Conservation (phyloP, 2,329 filamentous ascomycete genomes). For the Pestalotiopsis fici region DNA sequence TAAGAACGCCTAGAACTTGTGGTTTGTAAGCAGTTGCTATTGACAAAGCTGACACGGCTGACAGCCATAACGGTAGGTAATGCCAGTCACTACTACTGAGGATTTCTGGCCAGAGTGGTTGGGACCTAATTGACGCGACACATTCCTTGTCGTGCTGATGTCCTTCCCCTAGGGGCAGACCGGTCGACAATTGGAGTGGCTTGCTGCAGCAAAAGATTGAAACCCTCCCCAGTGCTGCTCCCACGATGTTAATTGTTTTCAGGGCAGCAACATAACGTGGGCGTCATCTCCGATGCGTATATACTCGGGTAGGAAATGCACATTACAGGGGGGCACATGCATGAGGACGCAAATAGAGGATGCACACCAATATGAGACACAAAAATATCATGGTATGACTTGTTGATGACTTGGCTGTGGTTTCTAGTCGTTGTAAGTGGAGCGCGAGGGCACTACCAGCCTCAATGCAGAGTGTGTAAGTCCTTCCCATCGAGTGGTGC, state of each 20-base stretch:
- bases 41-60: neutral
- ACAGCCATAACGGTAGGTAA: neutral
- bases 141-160: too few relatives aligned
- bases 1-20: neutral
- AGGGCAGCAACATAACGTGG: neutral
- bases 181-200: too few relatives aligned
- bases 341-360: neutral
- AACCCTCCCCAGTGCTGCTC: too few relatives aligned
- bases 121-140: too few relatives aligned
- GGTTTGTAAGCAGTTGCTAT: neutral
- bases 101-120: neutral
- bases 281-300: neutral
- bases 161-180: too few relatives aligned
- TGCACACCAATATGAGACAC: neutral
- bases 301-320: neutral
- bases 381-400: neutral
- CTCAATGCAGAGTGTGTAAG: neutral
- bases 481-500: neutral
- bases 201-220: too few relatives aligned
- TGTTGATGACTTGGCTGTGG: neutral
- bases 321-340: neutral
- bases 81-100: neutral
- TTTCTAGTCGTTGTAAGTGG: neutral
- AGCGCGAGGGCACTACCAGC: neutral
- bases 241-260: too few relatives aligned